Conservation (phyloP, 108 stramenopile genomes). For the Fistulifera solaris region DNA sequence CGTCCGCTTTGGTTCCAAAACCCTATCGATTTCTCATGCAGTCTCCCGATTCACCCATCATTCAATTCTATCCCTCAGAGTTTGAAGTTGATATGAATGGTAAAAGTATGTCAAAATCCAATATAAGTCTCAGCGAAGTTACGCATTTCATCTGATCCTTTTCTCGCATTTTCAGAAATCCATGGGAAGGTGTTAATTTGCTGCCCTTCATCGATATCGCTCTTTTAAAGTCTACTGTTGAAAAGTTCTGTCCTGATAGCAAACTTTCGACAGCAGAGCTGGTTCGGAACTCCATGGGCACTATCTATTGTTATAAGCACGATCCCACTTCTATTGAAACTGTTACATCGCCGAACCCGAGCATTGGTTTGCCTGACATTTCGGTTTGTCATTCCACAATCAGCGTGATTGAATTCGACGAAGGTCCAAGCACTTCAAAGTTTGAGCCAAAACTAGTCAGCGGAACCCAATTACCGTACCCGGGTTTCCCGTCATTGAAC, state of each 20-base stretch:
- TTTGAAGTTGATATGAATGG: slow-evolving; percentile 98
- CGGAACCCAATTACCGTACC: slow-evolving; percentile 81
- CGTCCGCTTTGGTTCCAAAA: slow-evolving; percentile 76
- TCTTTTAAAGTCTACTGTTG: slow-evolving; percentile 68
- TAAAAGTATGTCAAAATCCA: slow-evolving; percentile 49
- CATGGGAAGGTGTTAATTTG: slow-evolving; percentile 98
- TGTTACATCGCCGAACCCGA: slow-evolving; percentile 65
- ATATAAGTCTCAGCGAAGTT: background rate
- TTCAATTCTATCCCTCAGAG: slow-evolving; percentile 87
- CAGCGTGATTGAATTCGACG: slow-evolving; percentile 35
- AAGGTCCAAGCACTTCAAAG: slow-evolving; percentile 39
- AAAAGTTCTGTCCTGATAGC: slow-evolving; percentile 61
- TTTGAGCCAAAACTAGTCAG: slow-evolving; percentile 78
- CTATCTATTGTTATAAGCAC: slow-evolving; percentile 65
- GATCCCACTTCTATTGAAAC: slow-evolving; percentile 70
- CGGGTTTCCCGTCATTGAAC: slow-evolving; percentile 89
- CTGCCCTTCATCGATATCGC: slow-evolving; percentile 95
- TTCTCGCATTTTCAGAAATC: slow-evolving; percentile 50
- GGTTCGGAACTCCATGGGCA: slow-evolving; percentile 64
- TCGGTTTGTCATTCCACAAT: slow-evolving; percentile 64
- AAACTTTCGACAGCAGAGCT: slow-evolving; percentile 72
- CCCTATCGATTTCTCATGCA: slow-evolving; percentile 85
- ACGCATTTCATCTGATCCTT: background rate
- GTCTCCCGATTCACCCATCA: slow-evolving; percentile 75
- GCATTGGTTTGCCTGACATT: slow-evolving; percentile 80